Conservation (phyloP, 352 stramenopile genomes). For the Globisporangium camurandrum region DNA sequence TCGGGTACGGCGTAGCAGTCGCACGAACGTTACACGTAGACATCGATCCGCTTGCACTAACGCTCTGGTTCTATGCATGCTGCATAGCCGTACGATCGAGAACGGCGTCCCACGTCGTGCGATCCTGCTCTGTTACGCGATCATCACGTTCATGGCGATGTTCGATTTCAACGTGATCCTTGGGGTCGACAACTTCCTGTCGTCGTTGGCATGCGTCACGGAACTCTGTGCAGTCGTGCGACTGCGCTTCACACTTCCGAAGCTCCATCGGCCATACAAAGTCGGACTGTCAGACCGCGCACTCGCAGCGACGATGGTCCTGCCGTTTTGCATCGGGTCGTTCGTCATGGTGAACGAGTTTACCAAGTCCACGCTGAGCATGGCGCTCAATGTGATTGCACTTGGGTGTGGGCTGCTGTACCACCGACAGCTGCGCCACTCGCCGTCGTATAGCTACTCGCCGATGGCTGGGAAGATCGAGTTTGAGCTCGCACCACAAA, state of each 20-base stretch:
- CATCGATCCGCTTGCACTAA: background rate
- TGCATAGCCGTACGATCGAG: slow-evolving; percentile 31
- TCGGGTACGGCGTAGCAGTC: slow-evolving; percentile 1
- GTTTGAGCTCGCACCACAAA: slow-evolving; percentile 19
- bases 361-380: slow-evolving; percentile 43
- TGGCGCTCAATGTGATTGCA: slow-evolving; percentile 44
- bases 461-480: slow-evolving; percentile 12
- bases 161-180: slow-evolving; percentile 87
- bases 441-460: slow-evolving; percentile 28
- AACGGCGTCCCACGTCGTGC: slow-evolving; percentile 50
- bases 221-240: slow-evolving; percentile 89
- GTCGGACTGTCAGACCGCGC: slow-evolving; percentile 50
- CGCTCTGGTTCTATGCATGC: slow-evolving; percentile 4
- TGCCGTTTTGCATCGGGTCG: slow-evolving; percentile 45
- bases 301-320: slow-evolving; percentile 36
- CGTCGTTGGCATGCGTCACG: slow-evolving; percentile 83
- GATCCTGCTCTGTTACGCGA: slow-evolving; percentile 80
- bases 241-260: slow-evolving; percentile 69
- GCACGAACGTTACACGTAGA: no score
- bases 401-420: slow-evolving; percentile 43
- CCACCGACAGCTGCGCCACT: slow-evolving; percentile 43
- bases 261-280: slow-evolving; percentile 74
- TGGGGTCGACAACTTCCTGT: slow-evolving; percentile 92
- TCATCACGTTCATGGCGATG: slow-evolving; percentile 84
- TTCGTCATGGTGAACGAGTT: slow-evolving; percentile 68